phyloP scores from a whole-genome alignment of 1,139 yeast species.

The Komagataea norvegica region DNA sequence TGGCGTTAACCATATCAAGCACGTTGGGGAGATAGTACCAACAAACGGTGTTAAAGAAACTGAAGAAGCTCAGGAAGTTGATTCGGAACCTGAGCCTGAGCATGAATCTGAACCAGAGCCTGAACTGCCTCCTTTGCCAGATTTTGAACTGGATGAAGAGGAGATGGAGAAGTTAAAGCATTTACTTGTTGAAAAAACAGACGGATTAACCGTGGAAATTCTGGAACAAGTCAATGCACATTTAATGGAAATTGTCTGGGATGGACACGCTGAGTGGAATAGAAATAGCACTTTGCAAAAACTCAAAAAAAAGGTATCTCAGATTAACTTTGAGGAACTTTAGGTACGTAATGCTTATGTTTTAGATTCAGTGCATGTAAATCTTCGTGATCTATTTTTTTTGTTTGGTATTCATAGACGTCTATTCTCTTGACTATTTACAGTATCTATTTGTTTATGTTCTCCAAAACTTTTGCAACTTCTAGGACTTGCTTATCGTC shows the following conservation, averaged over 20 bases:
- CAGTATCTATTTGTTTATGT: constrained; percentile 5
- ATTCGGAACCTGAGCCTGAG: constrained; percentile 3
- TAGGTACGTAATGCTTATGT: too few relatives aligned
- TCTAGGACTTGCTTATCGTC: constrained; percentile 62
- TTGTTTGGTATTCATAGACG: background rate
- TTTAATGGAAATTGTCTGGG: constrained; percentile 74
- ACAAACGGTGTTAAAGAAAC: too few relatives aligned
- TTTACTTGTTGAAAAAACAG: constrained; percentile 38
- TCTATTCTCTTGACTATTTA: constrained; percentile 1
- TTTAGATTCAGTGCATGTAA: too few relatives aligned
- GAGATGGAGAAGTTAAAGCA: constrained; percentile 28
- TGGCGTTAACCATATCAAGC: too few relatives aligned
- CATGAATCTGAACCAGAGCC: constrained; percentile 11
- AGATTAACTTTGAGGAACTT: constrained; percentile 3
- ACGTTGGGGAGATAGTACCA: too few relatives aligned
- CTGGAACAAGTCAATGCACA: constrained; percentile 72
- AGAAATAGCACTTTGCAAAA: constrained; percentile 38
- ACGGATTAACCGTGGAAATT: constrained; percentile 55
- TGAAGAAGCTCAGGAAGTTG: constrained; percentile 3
- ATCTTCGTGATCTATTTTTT: too few relatives aligned
- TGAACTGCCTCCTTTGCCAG: constrained; percentile 15
- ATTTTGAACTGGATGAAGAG: constrained; percentile 30
- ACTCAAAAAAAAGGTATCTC: constrained; percentile 18
- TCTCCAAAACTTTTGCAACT: constrained; percentile 21
- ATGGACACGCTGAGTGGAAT: constrained; percentile 61